Evolutionary conservation across 2,329 filamentous ascomycete genomes (phyloP).

Genomic region (Orbilia javanica): DNA sequence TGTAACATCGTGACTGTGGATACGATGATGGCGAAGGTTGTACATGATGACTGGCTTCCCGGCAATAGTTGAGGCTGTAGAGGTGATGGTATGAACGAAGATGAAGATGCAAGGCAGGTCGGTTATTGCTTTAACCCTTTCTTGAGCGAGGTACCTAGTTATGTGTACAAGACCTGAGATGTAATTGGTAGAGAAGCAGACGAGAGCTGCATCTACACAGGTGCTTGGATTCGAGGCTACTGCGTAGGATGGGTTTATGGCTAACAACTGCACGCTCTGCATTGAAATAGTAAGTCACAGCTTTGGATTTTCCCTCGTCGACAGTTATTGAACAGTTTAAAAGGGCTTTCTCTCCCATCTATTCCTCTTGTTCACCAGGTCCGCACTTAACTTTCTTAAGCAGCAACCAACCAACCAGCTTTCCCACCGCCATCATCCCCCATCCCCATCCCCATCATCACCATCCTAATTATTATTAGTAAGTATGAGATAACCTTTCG

Average conservation of each 20-base stretch:
- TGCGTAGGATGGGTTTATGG: no score
- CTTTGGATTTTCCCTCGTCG: slow-evolving; percentile 7
- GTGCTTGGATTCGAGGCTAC: no score
- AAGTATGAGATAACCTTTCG: neutral
- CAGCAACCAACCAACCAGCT: neutral
- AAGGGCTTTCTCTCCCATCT: neutral
- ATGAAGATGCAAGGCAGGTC: neutral
- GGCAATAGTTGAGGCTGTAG: neutral
- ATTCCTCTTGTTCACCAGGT: neutral
- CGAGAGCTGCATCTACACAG: no score
- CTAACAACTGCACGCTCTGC: neutral
- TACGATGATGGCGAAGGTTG: neutral
- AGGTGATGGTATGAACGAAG: neutral
- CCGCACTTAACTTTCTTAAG: neutral
- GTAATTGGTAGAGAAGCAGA: no score
- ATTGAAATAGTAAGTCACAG: neutral
- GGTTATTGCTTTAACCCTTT: no score
- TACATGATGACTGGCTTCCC: neutral
- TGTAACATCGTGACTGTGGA: neutral
- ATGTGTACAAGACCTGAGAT: no score
- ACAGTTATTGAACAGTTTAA: neutral
- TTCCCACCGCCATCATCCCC: neutral
- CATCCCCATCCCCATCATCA: neutral
- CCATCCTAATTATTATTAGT: neutral
- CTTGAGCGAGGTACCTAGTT: no score